Conservation (phyloP, 495 filamentous ascomycete genomes). For the Elasticomyces elasticus region DNA sequence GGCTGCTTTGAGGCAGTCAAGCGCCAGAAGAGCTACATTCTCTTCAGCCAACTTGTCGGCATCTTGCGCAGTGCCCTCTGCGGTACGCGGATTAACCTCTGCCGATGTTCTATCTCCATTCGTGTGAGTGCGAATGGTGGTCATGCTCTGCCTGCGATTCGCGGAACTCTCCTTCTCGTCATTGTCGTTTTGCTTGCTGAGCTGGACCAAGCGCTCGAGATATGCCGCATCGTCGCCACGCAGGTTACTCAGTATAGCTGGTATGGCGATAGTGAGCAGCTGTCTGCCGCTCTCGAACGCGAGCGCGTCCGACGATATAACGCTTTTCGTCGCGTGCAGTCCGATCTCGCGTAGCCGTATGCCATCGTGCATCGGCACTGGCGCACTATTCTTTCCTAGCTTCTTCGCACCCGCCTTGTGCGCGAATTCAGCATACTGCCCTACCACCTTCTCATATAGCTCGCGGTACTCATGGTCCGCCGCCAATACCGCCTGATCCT, state of each 20-base stretch:
- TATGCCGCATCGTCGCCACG: constrained; percentile 65
- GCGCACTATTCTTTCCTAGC: constrained; percentile 9
- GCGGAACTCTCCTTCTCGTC: constrained; percentile 47
- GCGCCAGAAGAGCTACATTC: constrained; percentile 70
- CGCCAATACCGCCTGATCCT: constrained; percentile 65
- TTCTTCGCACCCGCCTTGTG: constrained; percentile 37
- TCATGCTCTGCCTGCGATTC: constrained; percentile 62
- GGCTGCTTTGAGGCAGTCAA: constrained; percentile 71
- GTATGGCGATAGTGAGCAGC: constrained; percentile 57
- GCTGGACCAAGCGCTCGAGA: constrained; percentile 51
- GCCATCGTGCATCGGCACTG: constrained; percentile 59
- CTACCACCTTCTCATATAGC: constrained; percentile 73
- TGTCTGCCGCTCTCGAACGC: constrained; percentile 63
- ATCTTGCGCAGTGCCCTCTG: constrained; percentile 66
- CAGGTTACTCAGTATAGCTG: constrained; percentile 74
- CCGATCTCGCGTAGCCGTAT: constrained; percentile 76
- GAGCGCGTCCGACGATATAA: constrained; percentile 68
- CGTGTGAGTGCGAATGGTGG: constrained; percentile 56
- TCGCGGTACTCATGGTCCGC: constrained; percentile 71
- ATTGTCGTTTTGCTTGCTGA: constrained; percentile 53
- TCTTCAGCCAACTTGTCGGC: constrained; percentile 79
- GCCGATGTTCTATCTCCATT: constrained; percentile 48
- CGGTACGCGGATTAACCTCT: constrained; percentile 53
- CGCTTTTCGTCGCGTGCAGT: constrained; percentile 64
- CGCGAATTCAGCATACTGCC: constrained; percentile 67